A percentile compares a stretch with the other conserved stretches of the same genome.
Evolutionary conservation across 306 rosid species (phyloP).

Genomic region (Prosopis cineraria): DNA sequence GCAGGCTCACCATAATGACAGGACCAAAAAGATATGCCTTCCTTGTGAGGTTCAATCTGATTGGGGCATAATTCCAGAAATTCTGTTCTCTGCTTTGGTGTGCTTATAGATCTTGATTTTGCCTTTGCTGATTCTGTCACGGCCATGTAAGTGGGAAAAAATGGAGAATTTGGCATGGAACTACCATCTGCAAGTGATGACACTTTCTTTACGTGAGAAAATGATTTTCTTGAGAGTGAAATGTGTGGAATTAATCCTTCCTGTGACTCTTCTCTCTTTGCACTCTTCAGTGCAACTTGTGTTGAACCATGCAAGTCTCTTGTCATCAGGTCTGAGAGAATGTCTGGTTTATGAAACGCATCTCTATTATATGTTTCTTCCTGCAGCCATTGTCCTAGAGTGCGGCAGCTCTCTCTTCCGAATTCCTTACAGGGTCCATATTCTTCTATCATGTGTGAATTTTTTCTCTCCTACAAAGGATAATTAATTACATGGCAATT

Average conservation of each 20-base stretch:
- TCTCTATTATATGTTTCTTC: constrained; percentile 42
- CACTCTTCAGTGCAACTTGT: constrained; percentile 30
- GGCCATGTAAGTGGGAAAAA: constrained; percentile 60
- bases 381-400: constrained; percentile 50
- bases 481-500: constrained; percentile 8
- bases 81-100: constrained; percentile 60
- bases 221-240: constrained; percentile 62
- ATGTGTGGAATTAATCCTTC: constrained; percentile 40
- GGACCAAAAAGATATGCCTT: constrained; percentile 41
- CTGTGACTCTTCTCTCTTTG: constrained; percentile 32
- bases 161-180: constrained; percentile 57
- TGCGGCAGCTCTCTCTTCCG: constrained; percentile 41
- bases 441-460: constrained; percentile 51
- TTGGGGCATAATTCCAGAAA: constrained; percentile 43
- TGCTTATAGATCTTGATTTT: constrained; percentile 66
- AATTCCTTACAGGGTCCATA: constrained; percentile 28
- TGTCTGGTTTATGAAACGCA: neutral
- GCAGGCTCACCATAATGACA: constrained; percentile 44
- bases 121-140: constrained; percentile 69
- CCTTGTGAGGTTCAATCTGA: constrained; percentile 34
- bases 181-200: constrained; percentile 45
- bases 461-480: constrained; percentile 61
- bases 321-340: neutral
- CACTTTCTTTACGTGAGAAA: constrained; percentile 45
- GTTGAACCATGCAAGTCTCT: constrained; percentile 30